Percentiles rank a stretch among this genome's conserved stretches.
Evolutionary conservation across 768 basidiomycete species (phyloP).

Genomic region (Butyriboletus loyo): DNA sequence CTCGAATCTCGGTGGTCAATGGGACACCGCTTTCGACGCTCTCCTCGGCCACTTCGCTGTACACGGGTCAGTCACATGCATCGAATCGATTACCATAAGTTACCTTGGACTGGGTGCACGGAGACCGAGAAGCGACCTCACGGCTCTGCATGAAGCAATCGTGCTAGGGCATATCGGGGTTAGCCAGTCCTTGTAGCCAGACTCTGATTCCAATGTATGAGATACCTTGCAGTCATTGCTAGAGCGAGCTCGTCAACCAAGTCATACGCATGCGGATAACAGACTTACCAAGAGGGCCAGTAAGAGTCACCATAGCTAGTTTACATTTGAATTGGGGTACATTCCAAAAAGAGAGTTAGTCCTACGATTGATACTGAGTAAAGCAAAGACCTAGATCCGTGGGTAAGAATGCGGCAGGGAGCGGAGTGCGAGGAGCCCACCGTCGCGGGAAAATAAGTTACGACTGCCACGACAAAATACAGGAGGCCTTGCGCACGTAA

Average conservation of each 20-base stretch:
- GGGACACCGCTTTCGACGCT: not conserved
- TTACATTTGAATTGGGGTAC: not conserved
- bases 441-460: conserved; percentile 17
- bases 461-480: conserved; percentile 17
- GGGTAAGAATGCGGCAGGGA: not conserved
- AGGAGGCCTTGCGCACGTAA: conserved; percentile 19
- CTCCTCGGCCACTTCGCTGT: not conserved
- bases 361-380: conserved; percentile 2
- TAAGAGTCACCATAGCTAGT: conserved; percentile 6
- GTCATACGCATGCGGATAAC: not conserved
- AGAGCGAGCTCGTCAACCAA: not conserved
- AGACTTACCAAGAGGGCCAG: conserved; percentile 8
- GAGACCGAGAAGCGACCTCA: conserved; percentile 16
- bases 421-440: not conserved
- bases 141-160: conserved; percentile 16
- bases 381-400: conserved; percentile 11
- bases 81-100: not conserved
- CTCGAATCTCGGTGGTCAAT: conserved; percentile 6
- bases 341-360: not conserved
- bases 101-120: not conserved
- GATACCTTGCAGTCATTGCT: conserved; percentile 20
- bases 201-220: no score
- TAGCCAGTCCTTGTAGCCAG: not conserved
- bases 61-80: not conserved
- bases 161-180: not conserved